Evolutionary conservation across 768 basidiomycete species (phyloP), one percentile per base, ranked within the genome.

Genomic region (Exsudoporus frostii): DNA sequence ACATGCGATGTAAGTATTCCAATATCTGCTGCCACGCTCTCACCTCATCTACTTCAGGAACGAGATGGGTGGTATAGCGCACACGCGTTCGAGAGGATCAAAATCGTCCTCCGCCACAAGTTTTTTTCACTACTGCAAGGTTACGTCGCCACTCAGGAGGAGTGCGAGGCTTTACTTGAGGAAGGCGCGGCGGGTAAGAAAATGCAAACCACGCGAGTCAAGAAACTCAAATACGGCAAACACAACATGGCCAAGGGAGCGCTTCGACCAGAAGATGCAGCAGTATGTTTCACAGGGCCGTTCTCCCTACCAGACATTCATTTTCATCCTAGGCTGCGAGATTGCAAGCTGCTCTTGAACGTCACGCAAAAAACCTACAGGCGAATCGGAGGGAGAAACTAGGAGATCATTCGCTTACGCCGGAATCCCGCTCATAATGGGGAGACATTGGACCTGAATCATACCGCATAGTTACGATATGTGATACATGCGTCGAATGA

Each of bases 171-270:
- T 37, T 70, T 93, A 27, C 78, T 92, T 65, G 43, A 73, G 48
- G 70, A 73, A 48, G 59, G 71, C 19, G 55, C 51, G 15, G 53
- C 54, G 10, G 55, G 57, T 7, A 64, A 62, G 48, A 75, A 57
- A 33, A 71, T 60, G 39, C 74, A 64, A 60, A 74, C 65, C 57
- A 67, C 73, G 7, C 69, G 81, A 45, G 74, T 69, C 48, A 79
- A 84, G 50, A 81, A 79, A 58, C 71, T 83, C 14, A 77, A 83
- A 54, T 76, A 80, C 24, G 84, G 88, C 5, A 91, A 88, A 61
- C 88, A 91, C 59, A 92, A 92, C 64, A 90, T 91, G 88, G 91
- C 90, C 3, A 92, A 92, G 69, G 90, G 89, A 3, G 88, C 89
- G 1, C 67, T 90, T 57, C 77, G 86, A 46, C 86, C 86, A 1